Evolutionary conservation across 2,329 filamentous ascomycete genomes (phyloP), one percentile per base, ranked within the genome.

Genomic region (Tolypocladium cylindrosporum): DNA sequence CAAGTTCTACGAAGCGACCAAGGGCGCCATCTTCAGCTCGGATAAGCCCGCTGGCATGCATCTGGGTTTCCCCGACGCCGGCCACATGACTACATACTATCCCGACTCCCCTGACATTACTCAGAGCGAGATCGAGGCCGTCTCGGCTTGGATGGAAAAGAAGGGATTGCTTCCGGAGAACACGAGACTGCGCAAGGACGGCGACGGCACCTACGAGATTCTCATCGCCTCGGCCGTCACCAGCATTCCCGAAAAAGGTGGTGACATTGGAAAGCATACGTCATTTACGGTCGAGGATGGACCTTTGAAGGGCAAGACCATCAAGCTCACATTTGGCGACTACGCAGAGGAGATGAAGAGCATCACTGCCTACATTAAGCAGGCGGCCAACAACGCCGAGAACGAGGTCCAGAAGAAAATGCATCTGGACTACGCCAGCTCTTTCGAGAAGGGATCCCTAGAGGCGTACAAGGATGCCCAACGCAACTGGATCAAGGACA

Each of bases 71-170:
- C 79, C 84, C 1, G 87, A 89, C 41, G 79, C 85, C 37, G 88
- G 88, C 39, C 88, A 93, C 71, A 80, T 91, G 80, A 90, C 88
- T 3, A 89, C 87, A 1, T 94, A 93, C 72, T 94, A 93, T 70
- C 90, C 89, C 1, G 82, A 90, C 61, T 91, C 88, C 5, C 79
- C 86, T 9, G 76, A 78, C 51, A 91, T 94, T 67, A 90, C 85
- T 43, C 85, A 91, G 72, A 77, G 80, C 40, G 90, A 93, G 69
- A 91, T 94, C 58, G 81, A 81, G 50, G 83, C 83, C 21, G 79
- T 93, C 55, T 85, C 87, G n/a, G 79, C 82, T 58, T 89, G 88
- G 74, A 83, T 90, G 78, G 87, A 86, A 68, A 79, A 84, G 68
- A 89, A 89, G 70, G 82, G 83, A 5, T 75, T 92, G 16, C 79